Conservation (phyloP, 2,329 filamentous ascomycete species). For the Didymella segeticola region DNA sequence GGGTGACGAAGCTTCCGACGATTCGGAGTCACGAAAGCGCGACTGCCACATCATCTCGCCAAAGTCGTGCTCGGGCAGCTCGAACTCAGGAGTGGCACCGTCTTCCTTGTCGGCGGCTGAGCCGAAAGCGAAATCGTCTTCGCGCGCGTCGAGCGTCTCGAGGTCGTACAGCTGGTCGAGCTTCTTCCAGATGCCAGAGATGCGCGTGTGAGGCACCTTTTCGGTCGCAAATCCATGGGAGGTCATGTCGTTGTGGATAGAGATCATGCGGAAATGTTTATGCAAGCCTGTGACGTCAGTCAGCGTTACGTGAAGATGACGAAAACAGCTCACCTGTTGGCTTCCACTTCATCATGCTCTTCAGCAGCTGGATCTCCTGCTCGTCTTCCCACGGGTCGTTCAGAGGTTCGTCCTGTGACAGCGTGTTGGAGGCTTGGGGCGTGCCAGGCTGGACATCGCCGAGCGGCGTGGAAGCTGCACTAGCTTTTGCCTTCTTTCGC, state of each 20-base stretch:
- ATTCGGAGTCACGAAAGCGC: slow-evolving; percentile 42
- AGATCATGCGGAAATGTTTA: slow-evolving; percentile 61
- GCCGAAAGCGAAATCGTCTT: slow-evolving; percentile 64
- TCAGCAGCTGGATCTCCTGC: slow-evolving; percentile 90
- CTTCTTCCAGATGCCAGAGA: slow-evolving; percentile 92
- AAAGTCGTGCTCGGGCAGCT: slow-evolving; percentile 53
- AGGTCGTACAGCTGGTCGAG: slow-evolving; percentile 84
- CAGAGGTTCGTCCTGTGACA: slow-evolving; percentile 63
- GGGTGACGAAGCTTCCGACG: slow-evolving; percentile 39
- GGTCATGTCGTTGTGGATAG: slow-evolving; percentile 46
- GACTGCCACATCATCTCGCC: slow-evolving; percentile 54
- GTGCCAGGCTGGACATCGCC: slow-evolving; percentile 50
- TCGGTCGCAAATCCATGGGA: slow-evolving; percentile 72
- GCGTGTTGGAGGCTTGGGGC: slow-evolving; percentile 45
- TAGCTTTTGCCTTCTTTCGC: slow-evolving; percentile 69
- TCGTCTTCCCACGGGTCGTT: slow-evolving; percentile 92
- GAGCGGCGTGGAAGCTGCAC: slow-evolving; percentile 63
- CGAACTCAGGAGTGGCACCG: slow-evolving; percentile 47
- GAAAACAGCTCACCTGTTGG: slow-evolving; percentile 70
- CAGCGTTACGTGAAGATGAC: not conserved
- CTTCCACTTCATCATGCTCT: slow-evolving; percentile 92
- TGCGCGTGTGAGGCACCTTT: slow-evolving; percentile 77
- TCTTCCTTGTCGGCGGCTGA: slow-evolving; percentile 60
- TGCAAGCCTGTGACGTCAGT: slow-evolving; percentile 59
- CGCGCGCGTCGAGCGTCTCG: slow-evolving; percentile 83